Percentiles rank a stretch among this genome's conserved stretches.
Evolutionary conservation across 495 filamentous ascomycete genomes (phyloP).

Genomic region (Penicillium dipodomyicola): DNA sequence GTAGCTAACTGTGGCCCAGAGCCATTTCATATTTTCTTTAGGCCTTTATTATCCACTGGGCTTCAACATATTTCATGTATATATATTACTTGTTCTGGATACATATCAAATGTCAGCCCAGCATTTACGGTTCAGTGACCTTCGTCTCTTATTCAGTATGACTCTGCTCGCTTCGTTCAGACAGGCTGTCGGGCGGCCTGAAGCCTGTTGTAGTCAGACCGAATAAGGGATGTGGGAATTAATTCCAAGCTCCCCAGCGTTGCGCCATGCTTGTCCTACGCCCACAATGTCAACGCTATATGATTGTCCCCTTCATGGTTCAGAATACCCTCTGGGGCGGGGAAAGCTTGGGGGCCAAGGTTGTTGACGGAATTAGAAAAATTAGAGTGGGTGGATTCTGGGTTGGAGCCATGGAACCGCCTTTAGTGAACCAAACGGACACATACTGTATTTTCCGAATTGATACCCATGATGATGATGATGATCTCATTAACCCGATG

Average conservation of each 20-base stretch:
- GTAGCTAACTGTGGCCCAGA: neutral
- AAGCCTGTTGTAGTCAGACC: conserved; percentile 16
- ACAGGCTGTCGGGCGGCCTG: conserved; percentile 8
- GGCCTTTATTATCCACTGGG: neutral
- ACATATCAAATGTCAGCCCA: neutral
- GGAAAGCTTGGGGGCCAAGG: conserved; percentile 64
- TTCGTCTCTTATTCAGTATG: conserved; percentile 8
- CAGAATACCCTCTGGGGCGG: conserved; percentile 62
- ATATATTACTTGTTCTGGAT: neutral
- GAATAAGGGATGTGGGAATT: conserved; percentile 11
- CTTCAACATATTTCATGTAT: neutral
- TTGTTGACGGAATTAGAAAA: conserved; percentile 33
- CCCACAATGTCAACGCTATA: conserved; percentile 57
- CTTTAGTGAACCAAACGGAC: neutral
- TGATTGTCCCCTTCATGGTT: conserved; percentile 58
- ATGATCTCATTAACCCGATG: neutral
- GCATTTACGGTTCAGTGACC: neutral
- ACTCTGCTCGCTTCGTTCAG: conserved; percentile 6
- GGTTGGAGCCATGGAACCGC: neutral
- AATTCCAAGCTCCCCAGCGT: conserved; percentile 9
- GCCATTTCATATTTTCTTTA: neutral
- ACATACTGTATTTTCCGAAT: conserved; percentile 58
- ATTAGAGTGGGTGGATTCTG: neutral
- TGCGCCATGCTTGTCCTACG: conserved; percentile 39
- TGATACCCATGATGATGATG: conserved; percentile 48